phyloP scores from a whole-genome alignment of 2,329 filamentous ascomycete species.

The Curvularia hawaiiensis region DNA sequence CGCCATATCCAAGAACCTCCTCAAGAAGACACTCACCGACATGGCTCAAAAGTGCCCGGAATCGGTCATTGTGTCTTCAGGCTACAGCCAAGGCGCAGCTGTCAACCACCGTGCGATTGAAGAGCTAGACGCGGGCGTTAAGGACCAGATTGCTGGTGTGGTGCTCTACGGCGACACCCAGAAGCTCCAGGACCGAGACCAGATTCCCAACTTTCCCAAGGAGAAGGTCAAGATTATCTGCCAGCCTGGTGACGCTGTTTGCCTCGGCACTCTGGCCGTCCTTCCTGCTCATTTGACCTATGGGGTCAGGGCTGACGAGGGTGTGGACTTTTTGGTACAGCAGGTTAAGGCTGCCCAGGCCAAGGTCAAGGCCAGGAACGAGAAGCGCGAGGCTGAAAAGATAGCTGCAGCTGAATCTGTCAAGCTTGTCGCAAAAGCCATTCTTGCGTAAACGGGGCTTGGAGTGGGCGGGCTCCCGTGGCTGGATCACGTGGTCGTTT shows the following conservation, averaged over 20 bases:
- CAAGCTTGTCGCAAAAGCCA: constrained; percentile 7
- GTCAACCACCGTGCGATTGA: constrained; percentile 44
- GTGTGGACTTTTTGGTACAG: constrained; percentile 34
- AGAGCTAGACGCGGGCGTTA: constrained; percentile 28
- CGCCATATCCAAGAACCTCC: constrained; percentile 22
- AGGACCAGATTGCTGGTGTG: constrained; percentile 48
- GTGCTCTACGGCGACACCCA: constrained; percentile 56
- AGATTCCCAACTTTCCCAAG: constrained; percentile 49
- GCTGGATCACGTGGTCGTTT: constrained; percentile 8
- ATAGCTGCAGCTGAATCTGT: constrained; percentile 3
- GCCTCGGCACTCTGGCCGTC: constrained; percentile 50
- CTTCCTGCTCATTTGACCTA: constrained; percentile 41
- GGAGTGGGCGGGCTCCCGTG: neutral
- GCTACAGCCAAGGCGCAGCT: constrained; percentile 44
- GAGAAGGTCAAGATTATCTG: constrained; percentile 57
- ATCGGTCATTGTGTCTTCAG: constrained; percentile 38
- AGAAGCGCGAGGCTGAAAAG: constrained; percentile 28
- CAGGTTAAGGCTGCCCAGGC: constrained; percentile 35
- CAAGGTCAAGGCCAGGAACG: constrained; percentile 38
- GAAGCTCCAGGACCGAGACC: constrained; percentile 46
- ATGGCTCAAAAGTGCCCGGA: constrained; percentile 42
- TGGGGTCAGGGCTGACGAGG: constrained; percentile 35
- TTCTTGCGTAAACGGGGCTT: constrained; percentile 1
- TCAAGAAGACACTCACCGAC: constrained; percentile 30
- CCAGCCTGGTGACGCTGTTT: constrained; percentile 58